Conservation (phyloP, 148 eudicot species). For the Cornus kousa region DNA sequence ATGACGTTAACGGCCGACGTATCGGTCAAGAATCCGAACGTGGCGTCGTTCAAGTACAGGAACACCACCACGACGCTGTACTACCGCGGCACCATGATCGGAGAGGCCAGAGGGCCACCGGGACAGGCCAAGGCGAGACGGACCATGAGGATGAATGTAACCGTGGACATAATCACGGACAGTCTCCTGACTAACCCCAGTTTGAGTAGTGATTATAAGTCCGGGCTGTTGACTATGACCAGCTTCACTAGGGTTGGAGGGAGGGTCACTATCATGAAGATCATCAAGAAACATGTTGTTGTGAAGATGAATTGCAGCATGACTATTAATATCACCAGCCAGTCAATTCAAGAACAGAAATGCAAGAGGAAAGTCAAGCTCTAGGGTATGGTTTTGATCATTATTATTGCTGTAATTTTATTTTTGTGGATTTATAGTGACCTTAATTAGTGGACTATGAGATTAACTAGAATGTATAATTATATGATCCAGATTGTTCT, state of each 20-base stretch:
- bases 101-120: conserved; percentile 34
- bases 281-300: conserved; percentile 35
- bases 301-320: conserved; percentile 45
- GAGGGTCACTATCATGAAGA: conserved; percentile 25
- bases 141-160: conserved; percentile 33
- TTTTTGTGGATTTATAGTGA: no score
- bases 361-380: conserved; percentile 39
- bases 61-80: conserved; percentile 38
- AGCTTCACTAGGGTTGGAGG: conserved; percentile 38
- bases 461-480: no score
- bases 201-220: conserved; percentile 11
- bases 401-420: no score
- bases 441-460: neutral
- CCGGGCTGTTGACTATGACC: conserved; percentile 23
- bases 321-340: conserved; percentile 21
- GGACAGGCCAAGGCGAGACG: conserved; percentile 35
- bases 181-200: conserved; percentile 12
- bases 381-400: conserved; percentile 10
- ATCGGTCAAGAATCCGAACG: conserved; percentile 43
- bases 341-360: conserved; percentile 25
- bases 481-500: neutral
- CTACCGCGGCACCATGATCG: conserved; percentile 23
- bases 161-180: conserved; percentile 28
- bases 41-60: conserved; percentile 34
- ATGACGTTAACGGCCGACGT: conserved; percentile 38